Conservation (phyloP, 495 filamentous ascomycete species). For the Trichoderma reesei region DNA sequence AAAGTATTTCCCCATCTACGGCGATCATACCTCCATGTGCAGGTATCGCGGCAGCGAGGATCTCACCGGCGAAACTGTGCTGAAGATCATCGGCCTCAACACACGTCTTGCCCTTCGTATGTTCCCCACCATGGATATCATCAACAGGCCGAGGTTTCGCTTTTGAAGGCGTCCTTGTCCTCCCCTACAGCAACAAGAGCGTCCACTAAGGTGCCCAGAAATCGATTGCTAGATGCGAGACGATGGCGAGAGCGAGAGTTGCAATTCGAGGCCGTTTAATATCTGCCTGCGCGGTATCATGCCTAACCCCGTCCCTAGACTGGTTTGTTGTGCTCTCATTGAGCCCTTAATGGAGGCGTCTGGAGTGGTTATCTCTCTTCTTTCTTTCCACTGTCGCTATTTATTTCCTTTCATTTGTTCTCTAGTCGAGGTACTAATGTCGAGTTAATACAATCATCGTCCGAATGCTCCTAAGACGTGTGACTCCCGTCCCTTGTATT, state of each 20-base stretch:
- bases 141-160: background rate
- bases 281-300: no score
- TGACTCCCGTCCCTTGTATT: no score
- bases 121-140: background rate
- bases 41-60: background rate
- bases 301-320: background rate
- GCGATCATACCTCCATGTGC: background rate
- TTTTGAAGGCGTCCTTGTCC: background rate
- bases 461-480: no score
- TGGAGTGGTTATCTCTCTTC: no score
- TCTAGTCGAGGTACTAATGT: no score
- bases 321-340: no score
- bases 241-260: background rate
- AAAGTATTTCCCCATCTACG: background rate
- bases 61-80: background rate
- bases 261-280: background rate
- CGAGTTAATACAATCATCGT: no score
- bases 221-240: background rate
- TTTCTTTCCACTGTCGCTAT: no score
- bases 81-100: conserved; percentile 1
- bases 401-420: no score
- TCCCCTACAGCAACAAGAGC: background rate
- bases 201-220: background rate
- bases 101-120: background rate
- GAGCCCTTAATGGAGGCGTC: no score